Evolutionary conservation across 2,329 filamentous ascomycete genomes (phyloP).

Genomic region (Pseudogymnoascus sp.): DNA sequence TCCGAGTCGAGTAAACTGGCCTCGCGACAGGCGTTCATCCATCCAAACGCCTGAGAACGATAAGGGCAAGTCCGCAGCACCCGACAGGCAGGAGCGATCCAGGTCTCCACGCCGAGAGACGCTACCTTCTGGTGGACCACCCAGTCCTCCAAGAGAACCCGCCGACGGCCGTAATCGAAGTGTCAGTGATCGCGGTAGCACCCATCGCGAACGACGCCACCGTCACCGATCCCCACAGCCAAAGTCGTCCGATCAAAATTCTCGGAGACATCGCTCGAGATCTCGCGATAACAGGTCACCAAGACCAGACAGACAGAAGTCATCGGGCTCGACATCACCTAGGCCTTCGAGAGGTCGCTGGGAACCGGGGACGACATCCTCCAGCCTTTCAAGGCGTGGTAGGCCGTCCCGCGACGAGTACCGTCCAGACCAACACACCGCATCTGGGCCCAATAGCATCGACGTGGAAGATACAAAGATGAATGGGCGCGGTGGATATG

Average conservation of each 20-base stretch:
- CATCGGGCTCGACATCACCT: slow-evolving; percentile 17
- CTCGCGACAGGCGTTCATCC: slow-evolving; percentile 18
- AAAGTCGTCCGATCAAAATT: slow-evolving; percentile 3
- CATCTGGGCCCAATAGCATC: slow-evolving; percentile 29
- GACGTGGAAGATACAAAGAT: slow-evolving; percentile 30
- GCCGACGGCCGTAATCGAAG: background rate
- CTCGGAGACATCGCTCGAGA: background rate
- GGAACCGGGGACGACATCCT: slow-evolving; percentile 18
- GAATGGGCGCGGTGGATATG: slow-evolving; percentile 28
- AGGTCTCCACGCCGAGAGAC: slow-evolving; percentile 5
- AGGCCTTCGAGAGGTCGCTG: slow-evolving; percentile 19
- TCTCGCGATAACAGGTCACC: slow-evolving; percentile 14
- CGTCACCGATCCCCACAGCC: background rate
- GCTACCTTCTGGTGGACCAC: background rate
- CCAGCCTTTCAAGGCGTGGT: slow-evolving; percentile 18
- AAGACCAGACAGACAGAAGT: slow-evolving; percentile 13
- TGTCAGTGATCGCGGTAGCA: background rate
- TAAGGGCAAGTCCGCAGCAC: slow-evolving; percentile 20
- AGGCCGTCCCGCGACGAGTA: slow-evolving; percentile 22
- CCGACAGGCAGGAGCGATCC: slow-evolving; percentile 23
- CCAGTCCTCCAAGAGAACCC: background rate
- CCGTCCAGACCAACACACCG: slow-evolving; percentile 19
- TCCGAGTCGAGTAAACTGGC: slow-evolving; percentile 23
- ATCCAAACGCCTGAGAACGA: slow-evolving; percentile 17
- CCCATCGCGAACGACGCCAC: background rate